Conservation (phyloP, 352 stramenopile species). For the Pythium oligandrum region DNA sequence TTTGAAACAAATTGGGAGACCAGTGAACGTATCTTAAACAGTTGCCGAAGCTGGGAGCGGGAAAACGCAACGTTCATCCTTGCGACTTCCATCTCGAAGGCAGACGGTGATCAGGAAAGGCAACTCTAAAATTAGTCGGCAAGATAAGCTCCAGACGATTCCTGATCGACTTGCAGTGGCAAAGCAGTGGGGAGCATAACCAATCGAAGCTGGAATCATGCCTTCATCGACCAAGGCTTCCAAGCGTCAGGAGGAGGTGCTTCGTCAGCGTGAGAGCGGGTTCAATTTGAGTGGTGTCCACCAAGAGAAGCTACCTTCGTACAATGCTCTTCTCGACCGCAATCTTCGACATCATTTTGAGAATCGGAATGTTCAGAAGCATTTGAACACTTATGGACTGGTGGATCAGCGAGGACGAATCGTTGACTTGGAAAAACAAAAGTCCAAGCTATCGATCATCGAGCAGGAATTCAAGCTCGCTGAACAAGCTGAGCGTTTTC, state of each 20-base stretch:
- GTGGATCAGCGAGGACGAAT: constrained; percentile 88
- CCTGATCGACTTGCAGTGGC: too few species aligned
- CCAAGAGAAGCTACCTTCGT: constrained; percentile 66
- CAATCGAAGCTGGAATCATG: neutral
- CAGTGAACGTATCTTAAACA: constrained; percentile 53
- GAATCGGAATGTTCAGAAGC: constrained; percentile 62
- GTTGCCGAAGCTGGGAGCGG: constrained; percentile 54
- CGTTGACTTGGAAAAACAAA: constrained; percentile 87
- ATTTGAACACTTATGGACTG: constrained; percentile 73
- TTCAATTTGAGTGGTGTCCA: constrained; percentile 60
- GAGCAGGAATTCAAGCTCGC: constrained; percentile 90
- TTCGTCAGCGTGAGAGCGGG: constrained; percentile 47
- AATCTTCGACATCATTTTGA: constrained; percentile 91
- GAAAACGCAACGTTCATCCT: constrained; percentile 44
- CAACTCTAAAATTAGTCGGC: too few species aligned
- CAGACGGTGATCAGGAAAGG: neutral
- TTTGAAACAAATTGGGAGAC: constrained; percentile 35
- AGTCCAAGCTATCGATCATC: constrained; percentile 88
- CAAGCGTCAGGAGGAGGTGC: constrained; percentile 40
- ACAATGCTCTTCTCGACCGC: constrained; percentile 87
- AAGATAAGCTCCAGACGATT: too few species aligned
- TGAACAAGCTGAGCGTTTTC: constrained; percentile 67
- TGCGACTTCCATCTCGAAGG: constrained; percentile 4
- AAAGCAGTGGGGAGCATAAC: too few species aligned
- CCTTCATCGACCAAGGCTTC: constrained; percentile 10